Evolutionary conservation across 2,329 filamentous ascomycete species (phyloP), one percentile per base, ranked within the genome.

Genomic region (Cladophialophora immunda): DNA sequence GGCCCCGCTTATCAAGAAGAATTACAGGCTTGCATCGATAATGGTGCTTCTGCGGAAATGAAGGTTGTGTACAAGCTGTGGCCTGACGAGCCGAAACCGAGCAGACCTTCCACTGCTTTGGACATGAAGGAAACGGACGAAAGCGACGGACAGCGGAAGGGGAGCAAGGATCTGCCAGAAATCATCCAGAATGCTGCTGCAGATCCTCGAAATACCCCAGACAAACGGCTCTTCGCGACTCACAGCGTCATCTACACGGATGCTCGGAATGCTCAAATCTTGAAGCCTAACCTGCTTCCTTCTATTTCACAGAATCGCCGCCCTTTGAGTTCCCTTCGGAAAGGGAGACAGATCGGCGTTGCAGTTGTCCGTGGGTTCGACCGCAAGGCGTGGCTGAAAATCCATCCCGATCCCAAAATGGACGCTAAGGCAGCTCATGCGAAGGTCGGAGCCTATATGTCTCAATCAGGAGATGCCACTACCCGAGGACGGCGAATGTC

Each of bases 1-100:
- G 93, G 92, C 1, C 88, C 95, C 73, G 97, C 94, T 1, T 99
- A 95, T 93, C 86, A 86, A 60, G 94, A 97, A 74, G 94, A 99
- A 78, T 82, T 99, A 7, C 89, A 90, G 70, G 97, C 93, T 78
- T 96, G 95, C 4, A 85, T 97, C 5, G 92, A 97, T 58, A 92
- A 97, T 65, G 95, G 95, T 1, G 90, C 94, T 1, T 83, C 90
- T 9, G 95, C 94, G 0, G 95, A 99, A 78, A 90, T 95, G 80
- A 98, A 98, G 77, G 90, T 97, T 7, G 87, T 92, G 0, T 89
- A 97, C 78, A 88, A 84, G 38, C 81, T 98, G 8, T 97, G 94
- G 93, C 90, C 92, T 0, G 74, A 79, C 5, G 72, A 76, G 38
- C 76, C 75, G 52, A 75, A 74, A 61, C 69, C 68, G 77, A 80